Percentiles rank a stretch among this genome's conserved stretches.
These are phyloP conservation scores for Penicillium decumbens DNA, from an alignment of 2,329 filamentous ascomycete genomes.

Conservation along the genomic window DNA sequence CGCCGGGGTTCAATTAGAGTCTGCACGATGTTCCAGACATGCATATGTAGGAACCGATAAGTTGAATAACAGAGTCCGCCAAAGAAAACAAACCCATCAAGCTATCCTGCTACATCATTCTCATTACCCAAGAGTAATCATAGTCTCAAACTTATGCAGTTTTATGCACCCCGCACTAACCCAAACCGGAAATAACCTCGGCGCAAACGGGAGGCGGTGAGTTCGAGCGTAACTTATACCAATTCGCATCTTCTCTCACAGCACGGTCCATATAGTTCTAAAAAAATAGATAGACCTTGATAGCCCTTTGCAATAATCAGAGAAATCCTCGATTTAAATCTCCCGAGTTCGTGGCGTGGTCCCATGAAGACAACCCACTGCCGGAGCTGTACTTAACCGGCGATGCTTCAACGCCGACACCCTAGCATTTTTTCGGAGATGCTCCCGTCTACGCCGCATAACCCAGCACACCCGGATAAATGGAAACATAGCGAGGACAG, in stretches of 20 bases:
- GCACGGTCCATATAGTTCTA: neutral
- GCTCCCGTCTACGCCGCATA: slow-evolving; percentile 44
- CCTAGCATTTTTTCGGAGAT: slow-evolving; percentile 23
- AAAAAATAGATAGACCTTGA: neutral
- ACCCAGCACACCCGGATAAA: slow-evolving; percentile 34
- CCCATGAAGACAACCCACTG: neutral
- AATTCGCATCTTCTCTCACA: neutral
- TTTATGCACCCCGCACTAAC: slow-evolving; percentile 2
- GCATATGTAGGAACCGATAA: neutral
- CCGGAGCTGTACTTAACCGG: neutral
- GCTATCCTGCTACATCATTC: neutral
- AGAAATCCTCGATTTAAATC: neutral
- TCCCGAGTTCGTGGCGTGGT: too few species aligned
- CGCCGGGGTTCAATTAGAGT: neutral
- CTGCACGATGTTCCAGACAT: neutral
- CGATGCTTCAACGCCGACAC: neutral
- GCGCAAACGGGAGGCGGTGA: slow-evolving; percentile 11
- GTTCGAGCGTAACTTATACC: neutral
- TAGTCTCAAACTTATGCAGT: neutral
- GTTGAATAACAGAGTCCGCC: neutral
- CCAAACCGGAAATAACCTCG: slow-evolving; percentile 12
- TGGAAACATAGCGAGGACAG: slow-evolving; percentile 7
- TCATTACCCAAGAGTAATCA: neutral
- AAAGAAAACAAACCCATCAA: neutral
- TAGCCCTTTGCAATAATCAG: neutral